Base-by-base conservation (phyloP, 768 basidiomycete genomes). In the Tricholoma flavovirens region DNA sequence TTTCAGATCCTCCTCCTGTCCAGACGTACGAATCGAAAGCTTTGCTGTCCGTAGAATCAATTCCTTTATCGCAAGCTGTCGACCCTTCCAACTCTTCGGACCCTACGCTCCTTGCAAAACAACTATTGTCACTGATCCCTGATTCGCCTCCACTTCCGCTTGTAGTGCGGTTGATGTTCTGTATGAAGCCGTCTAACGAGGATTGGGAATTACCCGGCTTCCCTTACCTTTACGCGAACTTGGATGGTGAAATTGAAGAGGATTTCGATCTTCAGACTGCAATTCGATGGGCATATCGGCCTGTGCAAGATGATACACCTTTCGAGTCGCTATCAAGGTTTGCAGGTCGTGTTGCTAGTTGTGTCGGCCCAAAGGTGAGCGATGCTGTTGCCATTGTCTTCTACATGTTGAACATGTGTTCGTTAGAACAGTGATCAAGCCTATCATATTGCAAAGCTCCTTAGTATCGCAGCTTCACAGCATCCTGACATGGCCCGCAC, bases 171-270 rank as follows among this genome's bases (percentile, higher is more conserved):
- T 73, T 91, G 21, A 86, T 90, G 80, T 87, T 90, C 62, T 90
- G 88, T 65, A 73, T 92, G 49, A 91, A 91, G 64, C 87, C 87
- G 0, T 73, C 81, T 10, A 80, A 83, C 58, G 85, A 90, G n/a
- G 88, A 91, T 55, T 91, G 88, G 88, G 87, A 89, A 56, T 71
- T 81, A 24, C 82, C 82, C 1, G 82, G 83, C 10, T 91, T 90
- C 62, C 88, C 90, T 0, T 80, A 85, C 64, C 65, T 90, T 21
- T 82, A 84, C 60, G 77, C 86, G 1, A 81, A 88, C 64, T 65
- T 90, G 30, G 76, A 76, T 22, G 73, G 71, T n/a, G 67, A 74
- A n/a, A 63, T 69, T 6, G 75, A 69, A 1, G 71, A 75, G 3
- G 78, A 81, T 32, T 76, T 83, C 53, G 81, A 85, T 63, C 66